These are phyloP conservation scores for sunflower (Helianthus annuus) DNA, from an alignment of 129 eudicot species.

Conservation along the genomic window DNA sequence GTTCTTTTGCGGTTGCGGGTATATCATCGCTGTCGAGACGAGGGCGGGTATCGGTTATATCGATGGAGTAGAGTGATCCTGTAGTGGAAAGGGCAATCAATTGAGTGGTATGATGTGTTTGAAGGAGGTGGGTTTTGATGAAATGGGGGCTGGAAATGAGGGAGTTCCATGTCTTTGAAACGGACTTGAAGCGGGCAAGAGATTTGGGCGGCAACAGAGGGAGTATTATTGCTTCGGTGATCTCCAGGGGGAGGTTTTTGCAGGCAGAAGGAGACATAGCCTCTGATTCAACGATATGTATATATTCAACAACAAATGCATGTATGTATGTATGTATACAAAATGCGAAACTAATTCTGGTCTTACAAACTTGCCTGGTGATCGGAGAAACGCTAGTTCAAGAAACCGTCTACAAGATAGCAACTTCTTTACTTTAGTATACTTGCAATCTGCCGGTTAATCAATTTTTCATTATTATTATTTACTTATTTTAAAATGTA, in stretches of 20 bases:
- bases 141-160: conserved; percentile 41
- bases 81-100: conserved; percentile 25
- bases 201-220: background rate
- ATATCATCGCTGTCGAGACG: background rate
- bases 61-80: conserved; percentile 16
- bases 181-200: conserved; percentile 46
- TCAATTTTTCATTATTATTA: too few relatives aligned
- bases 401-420: too few relatives aligned
- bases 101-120: background rate
- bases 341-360: too few relatives aligned
- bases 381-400: too few relatives aligned
- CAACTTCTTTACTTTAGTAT: too few relatives aligned
- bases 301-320: too few relatives aligned
- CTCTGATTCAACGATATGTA: background rate
- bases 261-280: conserved; percentile 5
- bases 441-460: too few relatives aligned
- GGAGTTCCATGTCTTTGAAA: conserved; percentile 47
- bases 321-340: too few relatives aligned
- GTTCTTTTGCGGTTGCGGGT: conserved; percentile 15
- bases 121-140: conserved; percentile 41
- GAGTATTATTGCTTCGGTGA: conserved; percentile 37
- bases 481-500: too few relatives aligned
- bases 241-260: conserved; percentile 35
- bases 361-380: too few relatives aligned
- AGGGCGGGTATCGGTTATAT: background rate